Evolutionary conservation across 1,284 basidiomycete genomes (phyloP).

Genomic region (Coriolopsis trogii): DNA sequence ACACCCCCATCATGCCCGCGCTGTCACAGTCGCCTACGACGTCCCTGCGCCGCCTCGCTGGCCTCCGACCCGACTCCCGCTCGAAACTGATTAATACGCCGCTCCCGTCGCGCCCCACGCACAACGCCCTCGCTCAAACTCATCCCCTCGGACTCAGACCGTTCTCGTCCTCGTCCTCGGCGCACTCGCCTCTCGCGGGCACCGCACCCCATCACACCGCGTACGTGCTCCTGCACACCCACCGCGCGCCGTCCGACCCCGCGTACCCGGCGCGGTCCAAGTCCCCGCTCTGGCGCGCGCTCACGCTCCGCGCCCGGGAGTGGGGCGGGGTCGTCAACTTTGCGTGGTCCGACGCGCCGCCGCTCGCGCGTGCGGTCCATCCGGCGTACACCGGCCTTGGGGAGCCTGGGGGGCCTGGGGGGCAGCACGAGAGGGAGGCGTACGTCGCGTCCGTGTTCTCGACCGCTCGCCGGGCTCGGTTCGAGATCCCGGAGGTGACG

Average conservation of each 20-base stretch:
- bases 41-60: not conserved
- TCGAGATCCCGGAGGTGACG: constrained; percentile 52
- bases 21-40: too few relatives aligned
- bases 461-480: constrained; percentile 37
- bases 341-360: too few relatives aligned
- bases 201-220: constrained; percentile 55
- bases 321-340: constrained; percentile 66
- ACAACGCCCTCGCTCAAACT: not conserved
- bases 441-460: constrained; percentile 56
- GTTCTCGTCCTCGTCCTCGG: constrained; percentile 3
- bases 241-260: constrained; percentile 48
- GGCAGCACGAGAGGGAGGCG: constrained; percentile 20
- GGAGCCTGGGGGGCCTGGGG: constrained; percentile 5
- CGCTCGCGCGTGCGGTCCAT: constrained; percentile 31
- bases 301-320: constrained; percentile 45
- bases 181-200: constrained; percentile 32
- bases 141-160: not conserved
- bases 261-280: constrained; percentile 51
- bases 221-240: constrained; percentile 60
- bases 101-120: not conserved
- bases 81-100: not conserved
- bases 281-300: constrained; percentile 53
- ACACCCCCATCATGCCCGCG: not conserved
- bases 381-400: constrained; percentile 20
- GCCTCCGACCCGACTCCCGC: not conserved